Percentiles rank a stretch among this genome's conserved stretches.
Evolutionary conservation across 306 rosid species (phyloP).

Genomic region (Cicer pinnatifidum): DNA sequence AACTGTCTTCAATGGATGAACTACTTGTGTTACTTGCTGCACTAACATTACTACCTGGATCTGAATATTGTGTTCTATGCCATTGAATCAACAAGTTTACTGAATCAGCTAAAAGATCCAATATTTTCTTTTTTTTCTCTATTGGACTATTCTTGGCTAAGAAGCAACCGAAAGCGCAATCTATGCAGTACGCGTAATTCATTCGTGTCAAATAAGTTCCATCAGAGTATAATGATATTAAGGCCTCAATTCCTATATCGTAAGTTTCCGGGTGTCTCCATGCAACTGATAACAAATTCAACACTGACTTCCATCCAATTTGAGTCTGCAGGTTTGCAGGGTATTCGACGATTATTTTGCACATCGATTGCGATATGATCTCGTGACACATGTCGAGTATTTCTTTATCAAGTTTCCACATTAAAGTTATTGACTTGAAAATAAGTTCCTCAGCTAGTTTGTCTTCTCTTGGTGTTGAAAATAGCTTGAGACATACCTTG

Average conservation of each 20-base stretch:
- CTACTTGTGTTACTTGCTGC: conserved; percentile 56
- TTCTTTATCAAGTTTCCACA: conserved; percentile 94
- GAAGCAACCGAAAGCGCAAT: conserved; percentile 76
- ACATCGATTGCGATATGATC: conserved; percentile 56
- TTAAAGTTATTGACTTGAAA: conserved; percentile 83
- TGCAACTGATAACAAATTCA: conserved; percentile 71
- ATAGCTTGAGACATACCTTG: conserved; percentile 63
- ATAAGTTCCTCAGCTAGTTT: conserved; percentile 73
- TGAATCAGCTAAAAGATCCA: conserved; percentile 68
- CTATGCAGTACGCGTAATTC: conserved; percentile 71
- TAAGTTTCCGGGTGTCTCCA: conserved; percentile 77
- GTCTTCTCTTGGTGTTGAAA: conserved; percentile 57
- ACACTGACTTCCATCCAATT: conserved; percentile 79
- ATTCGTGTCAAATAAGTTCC: conserved; percentile 50
- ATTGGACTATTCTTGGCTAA: conserved; percentile 80
- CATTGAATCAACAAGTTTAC: conserved; percentile 69
- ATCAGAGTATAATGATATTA: conserved; percentile 68
- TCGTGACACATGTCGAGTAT: conserved; percentile 74
- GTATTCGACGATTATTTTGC: conserved; percentile 62
- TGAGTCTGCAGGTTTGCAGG: conserved; percentile 76
- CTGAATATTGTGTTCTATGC: conserved; percentile 61
- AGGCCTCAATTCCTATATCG: conserved; percentile 69
- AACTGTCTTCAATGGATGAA: conserved; percentile 66
- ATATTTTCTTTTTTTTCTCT: conserved; percentile 74
- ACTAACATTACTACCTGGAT: conserved; percentile 58